These are phyloP conservation scores for Penicillium ochrochloron DNA, from an alignment of 495 filamentous ascomycete species.

Conservation along the genomic window DNA sequence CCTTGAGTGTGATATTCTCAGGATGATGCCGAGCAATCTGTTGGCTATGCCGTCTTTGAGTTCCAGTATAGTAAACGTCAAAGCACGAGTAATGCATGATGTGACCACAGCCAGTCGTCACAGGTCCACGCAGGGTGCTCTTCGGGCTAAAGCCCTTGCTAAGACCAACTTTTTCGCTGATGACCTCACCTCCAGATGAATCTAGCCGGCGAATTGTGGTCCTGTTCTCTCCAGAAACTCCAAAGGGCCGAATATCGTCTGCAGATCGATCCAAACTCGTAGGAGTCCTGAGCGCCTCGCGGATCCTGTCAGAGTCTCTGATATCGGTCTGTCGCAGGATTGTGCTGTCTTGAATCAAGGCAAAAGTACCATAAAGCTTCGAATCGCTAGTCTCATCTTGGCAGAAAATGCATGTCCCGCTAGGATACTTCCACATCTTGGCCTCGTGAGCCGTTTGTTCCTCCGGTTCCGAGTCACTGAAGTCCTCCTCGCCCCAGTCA, in stretches of 20 bases:
- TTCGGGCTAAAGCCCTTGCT: slow-evolving; percentile 84
- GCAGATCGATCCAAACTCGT: slow-evolving; percentile 81
- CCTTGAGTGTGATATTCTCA: slow-evolving; percentile 72
- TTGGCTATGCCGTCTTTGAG: slow-evolving; percentile 77
- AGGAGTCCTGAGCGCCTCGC: slow-evolving; percentile 79
- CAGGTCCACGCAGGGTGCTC: slow-evolving; percentile 72
- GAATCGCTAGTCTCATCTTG: slow-evolving; percentile 94
- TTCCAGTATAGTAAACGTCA: slow-evolving; percentile 83
- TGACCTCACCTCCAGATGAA: slow-evolving; percentile 68
- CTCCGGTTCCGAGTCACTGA: slow-evolving; percentile 70
- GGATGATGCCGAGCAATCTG: slow-evolving; percentile 94
- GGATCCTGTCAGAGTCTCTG: slow-evolving; percentile 78
- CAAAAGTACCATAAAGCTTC: slow-evolving; percentile 89
- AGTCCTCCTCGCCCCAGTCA: slow-evolving; percentile 82
- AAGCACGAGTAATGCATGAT: slow-evolving; percentile 99
- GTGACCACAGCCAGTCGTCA: slow-evolving; percentile 91
- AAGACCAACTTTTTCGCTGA: slow-evolving; percentile 76
- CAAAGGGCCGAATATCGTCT: slow-evolving; percentile 82
- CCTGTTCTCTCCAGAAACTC: slow-evolving; percentile 84
- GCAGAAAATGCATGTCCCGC: slow-evolving; percentile 91
- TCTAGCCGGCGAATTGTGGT: slow-evolving; percentile 75
- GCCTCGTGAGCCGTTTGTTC: slow-evolving; percentile 57
- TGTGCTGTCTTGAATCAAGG: slow-evolving; percentile 81
- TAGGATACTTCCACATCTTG: slow-evolving; percentile 91
- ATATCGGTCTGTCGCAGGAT: slow-evolving; percentile 87